Evolutionary conservation across 1,139 yeast species (phyloP), one percentile per base, ranked within the genome.

Genomic region (Geotrichum aggregatum): DNA sequence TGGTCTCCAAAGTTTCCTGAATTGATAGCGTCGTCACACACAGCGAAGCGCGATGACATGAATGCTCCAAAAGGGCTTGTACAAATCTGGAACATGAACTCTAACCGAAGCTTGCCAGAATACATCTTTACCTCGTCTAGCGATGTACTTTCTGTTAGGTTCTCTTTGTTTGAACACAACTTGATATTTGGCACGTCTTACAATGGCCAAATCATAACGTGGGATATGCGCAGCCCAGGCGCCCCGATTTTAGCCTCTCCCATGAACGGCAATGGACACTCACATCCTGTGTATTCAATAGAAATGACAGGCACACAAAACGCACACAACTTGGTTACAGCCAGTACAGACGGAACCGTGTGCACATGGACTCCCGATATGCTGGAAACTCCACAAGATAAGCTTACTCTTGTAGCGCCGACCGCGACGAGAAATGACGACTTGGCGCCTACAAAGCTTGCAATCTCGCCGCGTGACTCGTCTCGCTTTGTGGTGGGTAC

Each of bases 361-460:
- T 68, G 78, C 47, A 67, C 73, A 1, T 77, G 82, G 82, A 64
- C 73, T 3, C 69, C 76, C 0, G 78, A 75, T 55, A 59, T 74
- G 46, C 61, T 78, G 22, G 71, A 74, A 13, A 67, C 68, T 40
- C 80, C 82, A 0, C 64, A 65, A 44, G 66, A 66, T 19, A 56
- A 61, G 28, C 59, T 72, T 0, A 45, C 64, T 0, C 64, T 68
- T 10, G 56, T 59, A 26, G 56, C 65, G 1, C 68, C 72, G 0
- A 61, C 64, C n/a, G 40, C 49, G 4, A 26, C 45, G 7, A 39
- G 69, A 24, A 68, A 66, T 51, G 76, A 73, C 52, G 74, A 72
- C 33, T 58, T 73, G 3, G 67, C 76, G 1, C 75, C 78, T 1
- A 67, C 74, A 1, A 59, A 66, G 2, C 44, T 74, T 14, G 65